Evolutionary conservation across 345 rosid genomes (phyloP), one percentile per base, ranked within the genome.

Genomic region (Pugionium cornutum): DNA sequence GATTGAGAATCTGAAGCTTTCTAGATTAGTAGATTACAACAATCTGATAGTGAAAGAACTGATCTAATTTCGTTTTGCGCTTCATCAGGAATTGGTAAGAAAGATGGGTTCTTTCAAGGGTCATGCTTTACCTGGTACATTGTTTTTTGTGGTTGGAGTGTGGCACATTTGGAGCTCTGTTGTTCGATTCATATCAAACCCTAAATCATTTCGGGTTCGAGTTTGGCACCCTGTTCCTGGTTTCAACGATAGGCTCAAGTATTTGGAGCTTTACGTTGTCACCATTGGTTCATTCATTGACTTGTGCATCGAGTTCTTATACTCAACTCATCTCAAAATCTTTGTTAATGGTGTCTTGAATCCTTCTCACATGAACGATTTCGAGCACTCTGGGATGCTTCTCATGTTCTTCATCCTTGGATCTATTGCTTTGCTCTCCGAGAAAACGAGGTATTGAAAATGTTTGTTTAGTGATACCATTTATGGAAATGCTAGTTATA

Each of bases 341-440:
- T 84, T 87, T 57, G 89, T 86, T 27, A 65, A 86, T 36, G 97
- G 97, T 57, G 83, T 80, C 18, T 69, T 92, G 80, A 92, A 89
- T 71, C 97, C 97, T 8, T 70, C 80, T 6, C 97, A 92, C 77
- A 80, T 92, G 89, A 92, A 92, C 53, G 89, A 92, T 79, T 92
- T 92, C 6, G 98, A 92, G 81, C 98, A 92, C 53, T 80, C 94
- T 0, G 98, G 96, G 58, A 92, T 92, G 98, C 97, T 92, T 76
- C 83, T 92, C 36, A 92, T 92, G 98, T 89, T 92, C 80, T 86
- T 92, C 49, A 58, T 89, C 54, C 85, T 92, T 8, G 97, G 98
- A 33, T 72, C 82, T 41, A 72, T 88, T 32, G 18, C 81, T 55
- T 57, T 92, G 79, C 71, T 92, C 53, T 88, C 98, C 0, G 89